Evolutionary conservation across 2,329 filamentous ascomycete genomes (phyloP), one percentile per base, ranked within the genome.

Genomic region (Escovopsis weberi): DNA sequence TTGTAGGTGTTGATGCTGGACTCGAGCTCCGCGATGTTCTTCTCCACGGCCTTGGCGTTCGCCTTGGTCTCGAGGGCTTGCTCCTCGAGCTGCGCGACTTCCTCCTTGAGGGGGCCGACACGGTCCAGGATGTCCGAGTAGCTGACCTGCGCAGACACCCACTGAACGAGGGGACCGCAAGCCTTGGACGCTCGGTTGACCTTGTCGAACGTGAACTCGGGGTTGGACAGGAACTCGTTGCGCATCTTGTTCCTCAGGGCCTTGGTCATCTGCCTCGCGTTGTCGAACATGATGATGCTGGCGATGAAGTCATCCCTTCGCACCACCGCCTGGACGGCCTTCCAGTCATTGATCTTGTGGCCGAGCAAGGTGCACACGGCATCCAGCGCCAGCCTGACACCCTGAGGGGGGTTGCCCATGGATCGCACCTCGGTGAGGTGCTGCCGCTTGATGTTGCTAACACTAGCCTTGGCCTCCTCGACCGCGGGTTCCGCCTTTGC

Each of bases 81-180:
- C 46, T 93, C 82, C 63, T 96, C 87, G 15, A 98, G 76, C 56
- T 84, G 72, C 23, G 76, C 74, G 38, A 98, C 89, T 62, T 98
- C 91, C 40, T 89, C 82, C 57, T 89, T 82, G 43, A 98, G 69
- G 23, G 91, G 91, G 2, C 89, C 93, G 45, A 98, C 87, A 33
- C 86, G 80, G 58, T 96, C 88, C 48, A 98, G 68, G 53, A 98
- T 98, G 51, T 91, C 87, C n/a, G 89, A 94, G 63, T 94, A 98
- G 56, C 85, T 87, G 57, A 98, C 91, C 64, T 98, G 91, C 18
- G 91, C 93, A 59, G 85, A 75, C 3, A 94, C 89, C 91, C 91
- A 98, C 58, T 95, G 87, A 15, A 98, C 89, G 12, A 98, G 73
- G 26, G 91, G 93, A 55, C 91, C 93, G 61, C 91, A 98, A 38